Evolutionary conservation across 345 rosid genomes (phyloP).

Genomic region (Gynandropsis gynandra): DNA sequence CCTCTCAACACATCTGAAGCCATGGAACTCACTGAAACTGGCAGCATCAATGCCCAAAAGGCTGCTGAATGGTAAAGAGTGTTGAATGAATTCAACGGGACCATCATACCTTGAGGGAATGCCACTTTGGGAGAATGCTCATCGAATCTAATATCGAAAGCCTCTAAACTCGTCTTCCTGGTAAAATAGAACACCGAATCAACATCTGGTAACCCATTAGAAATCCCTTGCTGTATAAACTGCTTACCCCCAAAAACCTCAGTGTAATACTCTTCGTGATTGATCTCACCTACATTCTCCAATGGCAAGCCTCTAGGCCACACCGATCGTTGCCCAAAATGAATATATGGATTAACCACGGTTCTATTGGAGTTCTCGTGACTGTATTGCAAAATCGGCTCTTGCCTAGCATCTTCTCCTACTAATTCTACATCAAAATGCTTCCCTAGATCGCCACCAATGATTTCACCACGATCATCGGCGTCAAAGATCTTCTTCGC

Average conservation of each 20-base stretch:
- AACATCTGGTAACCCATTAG: constrained; percentile 93
- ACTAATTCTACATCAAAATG: constrained; percentile 86
- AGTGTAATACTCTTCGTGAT: constrained; percentile 84
- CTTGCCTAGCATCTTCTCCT: constrained; percentile 85
- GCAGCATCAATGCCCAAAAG: constrained; percentile 98
- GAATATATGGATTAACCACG: constrained; percentile 84
- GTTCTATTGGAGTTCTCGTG: constrained; percentile 73
- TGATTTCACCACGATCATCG: constrained; percentile 89
- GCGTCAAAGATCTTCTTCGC: constrained; percentile 90
- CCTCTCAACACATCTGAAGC: constrained; percentile 98
- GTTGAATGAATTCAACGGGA: constrained; percentile 84
- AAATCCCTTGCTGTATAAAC: constrained; percentile 93
- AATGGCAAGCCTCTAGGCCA: constrained; percentile 99
- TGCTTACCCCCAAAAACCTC: constrained; percentile 95
- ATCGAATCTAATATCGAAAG: constrained; percentile 90
- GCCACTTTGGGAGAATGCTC: constrained; percentile 89
- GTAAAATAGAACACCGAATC: constrained; percentile 98
- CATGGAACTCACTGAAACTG: constrained; percentile 91
- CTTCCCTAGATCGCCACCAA: constrained; percentile 73
- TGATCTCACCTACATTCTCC: constrained; percentile 86
- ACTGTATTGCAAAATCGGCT: constrained; percentile 71
- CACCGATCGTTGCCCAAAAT: constrained; percentile 93
- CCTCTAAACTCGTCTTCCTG: constrained; percentile 65
- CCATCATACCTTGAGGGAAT: constrained; percentile 92
- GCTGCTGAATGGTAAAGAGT: constrained; percentile 89